Evolutionary conservation across 2,329 filamentous ascomycete genomes (phyloP).

Genomic region (Hypoxylon sp.): DNA sequence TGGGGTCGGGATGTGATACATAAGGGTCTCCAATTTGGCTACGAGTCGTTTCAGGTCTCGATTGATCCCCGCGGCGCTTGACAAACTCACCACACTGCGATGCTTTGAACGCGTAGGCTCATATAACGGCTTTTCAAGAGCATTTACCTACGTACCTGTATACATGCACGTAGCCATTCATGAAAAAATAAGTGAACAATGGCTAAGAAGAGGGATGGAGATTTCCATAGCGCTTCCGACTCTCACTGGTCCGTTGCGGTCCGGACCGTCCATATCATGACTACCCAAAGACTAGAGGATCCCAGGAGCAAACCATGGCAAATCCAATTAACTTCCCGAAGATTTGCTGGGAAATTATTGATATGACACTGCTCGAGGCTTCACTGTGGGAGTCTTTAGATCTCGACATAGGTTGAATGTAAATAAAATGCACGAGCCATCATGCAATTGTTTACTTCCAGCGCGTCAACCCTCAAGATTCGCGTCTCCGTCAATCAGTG

Average conservation of each 20-base stretch:
- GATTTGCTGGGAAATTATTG: background rate
- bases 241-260: too few relatives aligned
- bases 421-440: background rate
- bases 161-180: too few relatives aligned
- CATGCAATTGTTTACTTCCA: conserved; percentile 1
- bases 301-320: background rate
- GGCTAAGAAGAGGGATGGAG: too few relatives aligned
- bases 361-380: background rate
- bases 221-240: too few relatives aligned
- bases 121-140: too few relatives aligned
- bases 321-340: background rate
- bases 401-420: background rate
- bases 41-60: conserved; percentile 5
- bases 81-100: background rate
- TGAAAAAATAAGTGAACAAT: too few relatives aligned
- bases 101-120: too few relatives aligned
- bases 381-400: background rate
- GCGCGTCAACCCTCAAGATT: background rate
- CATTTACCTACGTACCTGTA: too few relatives aligned
- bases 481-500: background rate
- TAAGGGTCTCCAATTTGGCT: conserved; percentile 2
- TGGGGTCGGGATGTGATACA: conserved; percentile 18
- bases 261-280: too few relatives aligned
- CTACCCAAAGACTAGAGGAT: too few relatives aligned
- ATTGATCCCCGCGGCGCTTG: conserved; percentile 2